Percentiles rank a stretch among this genome's conserved stretches.
Evolutionary conservation across 805 yeast species (phyloP).

Genomic region (Metschnikowia continentalis): DNA sequence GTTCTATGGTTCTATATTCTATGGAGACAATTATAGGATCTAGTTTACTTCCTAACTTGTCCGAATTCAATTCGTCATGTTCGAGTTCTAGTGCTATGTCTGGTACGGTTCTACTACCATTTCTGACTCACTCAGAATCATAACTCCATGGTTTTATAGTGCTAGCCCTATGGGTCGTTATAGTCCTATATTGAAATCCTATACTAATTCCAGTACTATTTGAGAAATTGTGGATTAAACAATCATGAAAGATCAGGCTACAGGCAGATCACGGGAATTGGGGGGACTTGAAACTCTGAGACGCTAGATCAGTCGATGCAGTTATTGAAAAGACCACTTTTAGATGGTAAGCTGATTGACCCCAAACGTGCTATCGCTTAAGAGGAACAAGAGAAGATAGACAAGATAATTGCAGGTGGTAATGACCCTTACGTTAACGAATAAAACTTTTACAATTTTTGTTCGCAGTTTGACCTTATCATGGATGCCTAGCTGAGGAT

Average conservation of each 20-base stretch:
- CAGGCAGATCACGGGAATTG: constrained; percentile 91
- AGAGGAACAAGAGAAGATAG: constrained; percentile 94
- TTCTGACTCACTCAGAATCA: no score
- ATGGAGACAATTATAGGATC: no score
- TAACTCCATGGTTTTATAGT: no score
- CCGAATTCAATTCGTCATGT: no score
- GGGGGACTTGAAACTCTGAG: constrained; percentile 87
- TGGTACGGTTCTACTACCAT: no score
- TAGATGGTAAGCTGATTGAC: constrained; percentile 94
- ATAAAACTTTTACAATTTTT: constrained; percentile 79
- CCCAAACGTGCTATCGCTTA: constrained; percentile 97
- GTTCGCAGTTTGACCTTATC: constrained; percentile 82
- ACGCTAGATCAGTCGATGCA: constrained; percentile 75
- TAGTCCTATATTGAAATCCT: no score
- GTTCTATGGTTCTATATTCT: no score
- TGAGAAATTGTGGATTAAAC: constrained; percentile 81
- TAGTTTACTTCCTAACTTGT: no score
- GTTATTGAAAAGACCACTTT: constrained; percentile 81
- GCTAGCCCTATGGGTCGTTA: no score
- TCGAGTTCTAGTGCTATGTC: no score
- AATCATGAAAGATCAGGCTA: constrained; percentile 84
- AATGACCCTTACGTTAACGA: constrained; percentile 92
- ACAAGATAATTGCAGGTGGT: constrained; percentile 96
- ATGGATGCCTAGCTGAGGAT: constrained; percentile 96
- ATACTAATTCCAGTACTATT: no score